Base-by-base conservation (phyloP, 2,329 filamentous ascomycete species). In the Achaetomium macrosporum region DNA sequence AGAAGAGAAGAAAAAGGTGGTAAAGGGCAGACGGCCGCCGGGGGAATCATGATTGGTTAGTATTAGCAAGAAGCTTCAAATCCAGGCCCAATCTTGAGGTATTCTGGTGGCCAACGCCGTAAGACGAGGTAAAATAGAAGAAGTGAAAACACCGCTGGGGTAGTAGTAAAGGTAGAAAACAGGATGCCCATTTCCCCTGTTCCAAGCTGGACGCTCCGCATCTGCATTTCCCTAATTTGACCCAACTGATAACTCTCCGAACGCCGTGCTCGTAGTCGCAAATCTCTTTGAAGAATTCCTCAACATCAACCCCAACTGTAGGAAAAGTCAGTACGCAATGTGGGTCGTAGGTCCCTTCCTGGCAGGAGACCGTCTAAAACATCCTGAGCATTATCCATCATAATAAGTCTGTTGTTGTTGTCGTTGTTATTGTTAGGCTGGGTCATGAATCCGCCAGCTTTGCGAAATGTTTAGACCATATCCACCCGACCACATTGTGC, bases 391-490 rank as follows among this genome's bases (percentile, higher is more conserved):
- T 25, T 7, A 25, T 25, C 25, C 25, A 4, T 25, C 25, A 25
- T 25, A 25, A 25, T 25, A 25, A 25, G 25, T 25, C 4, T 25
- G 4, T 4, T 25, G 25, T 25, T 7, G 25, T 25, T 7, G n/a
- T n/a, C 25, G 7, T 25, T 25, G 25, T 25, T 25, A 7, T 25
- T 4, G 25, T 25, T 25, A 25, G 25, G 25, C 25, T 25, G 4
- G 25, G 25, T 46, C 40, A 51, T 31, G 50, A 53, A 39, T 82
- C 80, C 45, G 79, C 79, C 58, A 83, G 65, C 66, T 81, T 82
- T 49, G 87, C 87, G 76, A 99, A 99, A 73, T 99, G 93, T 70
- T 96, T 96, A 64, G 91, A 95, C 93, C 93, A 99, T 64, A 99
- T 96, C 93, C 93, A 99, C 47, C 93, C 93, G 33, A 97, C 84